Evolutionary conservation across 2,329 filamentous ascomycete genomes (phyloP), one percentile per base, ranked within the genome.

Genomic region (Sporothrix euskadiensis): DNA sequence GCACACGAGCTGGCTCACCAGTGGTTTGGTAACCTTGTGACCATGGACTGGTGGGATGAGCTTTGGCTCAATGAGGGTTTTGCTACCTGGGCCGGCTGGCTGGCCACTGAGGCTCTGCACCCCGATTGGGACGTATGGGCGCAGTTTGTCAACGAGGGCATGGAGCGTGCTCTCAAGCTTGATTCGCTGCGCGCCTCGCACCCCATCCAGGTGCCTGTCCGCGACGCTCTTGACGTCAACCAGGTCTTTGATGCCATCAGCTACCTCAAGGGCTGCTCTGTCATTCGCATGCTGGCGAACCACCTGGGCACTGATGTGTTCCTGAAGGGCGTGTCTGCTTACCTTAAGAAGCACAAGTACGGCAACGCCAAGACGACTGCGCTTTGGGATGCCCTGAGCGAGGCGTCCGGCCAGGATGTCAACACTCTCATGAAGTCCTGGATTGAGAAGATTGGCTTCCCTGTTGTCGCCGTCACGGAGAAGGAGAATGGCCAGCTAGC

Each of bases 11-110:
- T 99, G 75, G 96, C 95, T 56, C 95, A 98, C 83, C 95, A 98
- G 83, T 98, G 95, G 95, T 98, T 98, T 80, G 95, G 95, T 76
- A 98, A 98, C 84, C 85, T 98, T 71, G 95, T 98, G 39, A 98
- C 95, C 71, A 98, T 98, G 94, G 94, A 97, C 82, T 98, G 97
- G 87, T 98, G 95, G 95, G 94, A 98, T 82, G 95, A 94, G 72
- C 85, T 98, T 8, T 98, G 95, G 95, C 88, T 98, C 71, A 98
- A 98, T 81, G 95, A 98, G 83, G 94, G 94, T 14, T 99, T 99
- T 80, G 96, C 96, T 57, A 99, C 96, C 3, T 98, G 95, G 95
- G 95, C 98, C 59, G 96, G 95, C 71, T 99, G 95, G 95, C 88
- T 94, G 75, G 94, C 94, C 10, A 90, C 94, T 74, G 93, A 98